Evolutionary conservation across 139 green algal genomes (phyloP).

Genomic region (Deuterostichococcus epilithicus): DNA sequence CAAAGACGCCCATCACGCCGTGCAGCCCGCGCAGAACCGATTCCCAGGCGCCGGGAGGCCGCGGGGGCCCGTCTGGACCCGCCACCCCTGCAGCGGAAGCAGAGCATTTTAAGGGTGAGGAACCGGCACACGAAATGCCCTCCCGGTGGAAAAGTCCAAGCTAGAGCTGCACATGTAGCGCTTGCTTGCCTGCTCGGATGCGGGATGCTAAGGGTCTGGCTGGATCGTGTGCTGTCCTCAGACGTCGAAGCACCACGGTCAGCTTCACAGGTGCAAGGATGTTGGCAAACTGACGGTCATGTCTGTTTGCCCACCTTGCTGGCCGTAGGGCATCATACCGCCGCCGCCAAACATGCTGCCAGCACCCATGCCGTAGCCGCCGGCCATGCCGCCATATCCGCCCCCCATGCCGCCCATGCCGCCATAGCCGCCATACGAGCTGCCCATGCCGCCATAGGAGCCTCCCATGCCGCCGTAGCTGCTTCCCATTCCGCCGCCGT

Average conservation of each 20-base stretch:
- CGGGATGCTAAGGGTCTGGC: neutral
- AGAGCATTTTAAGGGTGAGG: neutral
- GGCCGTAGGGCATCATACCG: conserved; percentile 16
- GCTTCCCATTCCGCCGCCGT: conserved; percentile 15
- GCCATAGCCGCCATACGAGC: conserved; percentile 15
- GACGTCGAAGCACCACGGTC: neutral
- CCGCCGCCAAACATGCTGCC: conserved; percentile 14
- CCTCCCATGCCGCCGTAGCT: conserved; percentile 28
- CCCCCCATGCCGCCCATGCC: conserved; percentile 21
- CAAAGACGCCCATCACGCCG: conserved; percentile 89
- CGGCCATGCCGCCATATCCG: conserved; percentile 5
- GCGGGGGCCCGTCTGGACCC: conserved; percentile 24
- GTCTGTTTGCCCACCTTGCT: conserved; percentile 11
- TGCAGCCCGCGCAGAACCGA: conserved; percentile 64
- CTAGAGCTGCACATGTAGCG: no score
- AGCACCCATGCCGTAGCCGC: conserved; percentile 16
- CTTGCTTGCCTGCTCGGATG: no score
- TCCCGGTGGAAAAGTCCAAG: neutral
- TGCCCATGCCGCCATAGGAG: conserved; percentile 30
- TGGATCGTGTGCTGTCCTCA: neutral
- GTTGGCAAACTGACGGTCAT: neutral
- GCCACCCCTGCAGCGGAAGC: conserved; percentile 4
- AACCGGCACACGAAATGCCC: neutral
- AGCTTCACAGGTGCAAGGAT: neutral
- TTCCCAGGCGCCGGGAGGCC: conserved; percentile 70